Evolutionary conservation across 495 filamentous ascomycete species (phyloP).

Genomic region (Penicillium psychrofluorescens): DNA sequence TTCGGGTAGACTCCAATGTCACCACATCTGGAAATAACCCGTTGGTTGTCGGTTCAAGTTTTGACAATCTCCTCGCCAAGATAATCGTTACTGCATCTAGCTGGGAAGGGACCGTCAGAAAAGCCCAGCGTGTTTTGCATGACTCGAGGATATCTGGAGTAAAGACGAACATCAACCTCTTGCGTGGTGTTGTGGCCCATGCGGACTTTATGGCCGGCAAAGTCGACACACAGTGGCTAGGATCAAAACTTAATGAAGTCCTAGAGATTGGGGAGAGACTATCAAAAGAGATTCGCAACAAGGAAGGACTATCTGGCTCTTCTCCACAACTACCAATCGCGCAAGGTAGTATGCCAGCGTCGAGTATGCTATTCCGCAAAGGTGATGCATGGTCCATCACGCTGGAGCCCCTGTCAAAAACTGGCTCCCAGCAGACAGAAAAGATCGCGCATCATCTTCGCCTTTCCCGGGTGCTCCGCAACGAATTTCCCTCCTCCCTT

Average conservation of each 20-base stretch:
- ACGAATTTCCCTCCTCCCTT: conserved; percentile 50
- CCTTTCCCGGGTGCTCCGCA: conserved; percentile 45
- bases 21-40: conserved; percentile 18
- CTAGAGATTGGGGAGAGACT: conserved; percentile 25
- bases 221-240: conserved; percentile 54
- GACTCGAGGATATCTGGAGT: conserved; percentile 48
- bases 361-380: conserved; percentile 43
- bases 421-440: conserved; percentile 1
- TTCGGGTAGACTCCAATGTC: conserved; percentile 50
- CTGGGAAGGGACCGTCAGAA: conserved; percentile 44
- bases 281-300: conserved; percentile 6
- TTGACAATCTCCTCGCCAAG: conserved; percentile 55
- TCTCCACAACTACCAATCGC: conserved; percentile 1
- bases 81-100: conserved; percentile 49
- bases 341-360: conserved; percentile 11
- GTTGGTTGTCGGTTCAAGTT: conserved; percentile 44
- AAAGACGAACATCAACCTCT: conserved; percentile 47
- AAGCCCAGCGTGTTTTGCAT: conserved; percentile 45
- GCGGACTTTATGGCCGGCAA: conserved; percentile 34
- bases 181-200: conserved; percentile 45
- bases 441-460: conserved; percentile 36
- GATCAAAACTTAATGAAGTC: conserved; percentile 32
- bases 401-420: conserved; percentile 24
- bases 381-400: conserved; percentile 51
- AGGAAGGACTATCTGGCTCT: neutral